Percentiles rank a stretch among this genome's conserved stretches.
These are phyloP conservation scores for Chytriomyces confervae DNA, from an alignment of 192 early-diverging fungal species.

Conservation along the genomic window DNA sequence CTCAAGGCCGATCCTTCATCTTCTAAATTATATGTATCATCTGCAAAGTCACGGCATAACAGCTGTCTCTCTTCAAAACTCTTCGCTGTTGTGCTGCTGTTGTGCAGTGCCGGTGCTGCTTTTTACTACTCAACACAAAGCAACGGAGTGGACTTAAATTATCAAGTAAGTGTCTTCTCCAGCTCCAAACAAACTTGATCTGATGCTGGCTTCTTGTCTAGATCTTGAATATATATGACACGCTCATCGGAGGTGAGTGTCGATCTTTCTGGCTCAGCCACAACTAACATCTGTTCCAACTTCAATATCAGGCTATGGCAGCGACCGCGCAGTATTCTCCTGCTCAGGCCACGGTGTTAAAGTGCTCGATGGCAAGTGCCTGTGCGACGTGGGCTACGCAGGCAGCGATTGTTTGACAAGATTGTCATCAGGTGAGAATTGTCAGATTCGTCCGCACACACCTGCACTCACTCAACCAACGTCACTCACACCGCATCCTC, in stretches of 20 bases:
- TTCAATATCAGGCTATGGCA: constrained; percentile 21
- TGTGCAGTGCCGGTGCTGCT: background rate
- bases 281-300: background rate
- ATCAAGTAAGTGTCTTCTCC: constrained; percentile 17
- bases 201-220: background rate
- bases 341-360: constrained; percentile 44
- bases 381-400: constrained; percentile 43
- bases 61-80: background rate
- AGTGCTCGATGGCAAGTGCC: constrained; percentile 29
- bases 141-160: constrained; percentile 24
- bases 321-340: constrained; percentile 29
- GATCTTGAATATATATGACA: constrained; percentile 28
- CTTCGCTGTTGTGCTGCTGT: background rate
- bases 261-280: background rate
- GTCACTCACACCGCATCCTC: constrained; percentile 1
- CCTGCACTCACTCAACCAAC: no score
- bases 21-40: background rate
- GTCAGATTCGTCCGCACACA: background rate
- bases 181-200: no score
- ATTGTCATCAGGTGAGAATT: constrained; percentile 2
- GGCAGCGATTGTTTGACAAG: constrained; percentile 36
- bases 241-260: constrained; percentile 20
- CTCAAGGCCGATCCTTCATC: background rate
- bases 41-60: background rate
- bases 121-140: constrained; percentile 3